Percentiles rank a stretch among this genome's conserved stretches.
Evolutionary conservation across 2,329 filamentous ascomycete genomes (phyloP).

Genomic region (Ceratocystis diversiconidia): DNA sequence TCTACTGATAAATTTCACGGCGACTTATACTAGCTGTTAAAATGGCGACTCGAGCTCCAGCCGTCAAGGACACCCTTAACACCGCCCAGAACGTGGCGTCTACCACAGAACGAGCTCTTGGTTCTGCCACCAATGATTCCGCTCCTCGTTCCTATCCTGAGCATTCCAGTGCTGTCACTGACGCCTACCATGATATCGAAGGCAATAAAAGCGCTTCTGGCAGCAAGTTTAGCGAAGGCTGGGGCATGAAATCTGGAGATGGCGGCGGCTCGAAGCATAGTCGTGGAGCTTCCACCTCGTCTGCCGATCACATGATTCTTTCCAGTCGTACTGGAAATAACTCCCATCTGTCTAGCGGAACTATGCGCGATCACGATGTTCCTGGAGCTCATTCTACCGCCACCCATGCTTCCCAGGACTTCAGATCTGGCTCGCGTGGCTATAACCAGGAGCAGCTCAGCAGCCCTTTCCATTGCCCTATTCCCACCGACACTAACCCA

Average conservation of each 20-base stretch:
- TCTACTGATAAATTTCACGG: background rate
- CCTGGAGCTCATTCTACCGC: background rate
- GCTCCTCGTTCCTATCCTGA: conserved; percentile 6
- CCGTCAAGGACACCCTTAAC: conserved; percentile 12
- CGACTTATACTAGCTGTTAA: background rate
- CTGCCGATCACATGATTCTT: conserved; percentile 16
- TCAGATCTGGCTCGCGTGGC: background rate
- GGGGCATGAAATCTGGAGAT: background rate
- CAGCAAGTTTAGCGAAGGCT: conserved; percentile 6
- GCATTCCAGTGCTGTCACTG: conserved; percentile 5
- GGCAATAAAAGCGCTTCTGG: background rate
- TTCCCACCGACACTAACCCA: conserved; percentile 74
- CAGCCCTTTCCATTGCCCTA: conserved; percentile 78
- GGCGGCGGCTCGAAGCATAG: conserved; percentile 5
- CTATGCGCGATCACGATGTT: conserved; percentile 10
- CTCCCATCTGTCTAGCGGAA: conserved; percentile 9
- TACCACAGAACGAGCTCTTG: background rate
- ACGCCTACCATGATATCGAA: conserved; percentile 10
- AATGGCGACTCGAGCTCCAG: conserved; percentile 6
- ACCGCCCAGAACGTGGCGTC: background rate
- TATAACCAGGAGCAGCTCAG: conserved; percentile 25
- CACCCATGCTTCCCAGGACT: background rate
- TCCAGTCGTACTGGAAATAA: conserved; percentile 10
- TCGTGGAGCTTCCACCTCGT: conserved; percentile 13
- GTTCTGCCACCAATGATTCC: background rate